Conservation (phyloP, 202 grass and related monocot species). For the Cymbopogon flexuosus region DNA sequence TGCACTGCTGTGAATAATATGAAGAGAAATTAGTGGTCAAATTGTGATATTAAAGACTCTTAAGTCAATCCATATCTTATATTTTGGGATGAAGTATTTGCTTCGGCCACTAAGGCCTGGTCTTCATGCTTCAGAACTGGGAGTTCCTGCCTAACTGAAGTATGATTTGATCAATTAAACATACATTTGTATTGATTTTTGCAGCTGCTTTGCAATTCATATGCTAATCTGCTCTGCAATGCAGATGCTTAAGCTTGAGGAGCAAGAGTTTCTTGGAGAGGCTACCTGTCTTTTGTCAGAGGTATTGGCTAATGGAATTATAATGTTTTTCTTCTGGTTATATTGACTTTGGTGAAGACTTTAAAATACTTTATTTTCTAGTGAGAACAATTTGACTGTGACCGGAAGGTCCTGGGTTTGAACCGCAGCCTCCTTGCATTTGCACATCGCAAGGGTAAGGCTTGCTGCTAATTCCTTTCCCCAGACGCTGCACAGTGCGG, state of each 20-base stretch:
- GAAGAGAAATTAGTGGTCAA: too few species aligned
- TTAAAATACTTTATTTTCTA: background rate
- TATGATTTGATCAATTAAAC: slow-evolving; percentile 31
- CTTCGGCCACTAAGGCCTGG: background rate
- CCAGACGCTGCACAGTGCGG: too few species aligned
- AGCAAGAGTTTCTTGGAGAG: slow-evolving; percentile 93
- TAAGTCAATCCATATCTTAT: too few species aligned
- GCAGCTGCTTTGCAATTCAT: slow-evolving; percentile 29
- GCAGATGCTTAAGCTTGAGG: slow-evolving; percentile 93
- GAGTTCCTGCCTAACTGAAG: slow-evolving; percentile 7
- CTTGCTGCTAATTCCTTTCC: too few species aligned
- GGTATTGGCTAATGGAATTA: slow-evolving; percentile 39
- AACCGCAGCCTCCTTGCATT: too few species aligned
- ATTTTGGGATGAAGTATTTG: too few species aligned
- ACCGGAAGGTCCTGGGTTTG: too few species aligned
- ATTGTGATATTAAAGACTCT: too few species aligned
- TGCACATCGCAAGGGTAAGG: too few species aligned
- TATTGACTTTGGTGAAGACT: background rate
- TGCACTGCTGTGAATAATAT: background rate
- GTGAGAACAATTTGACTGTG: background rate
- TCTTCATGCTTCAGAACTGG: background rate
- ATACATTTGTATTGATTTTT: background rate
- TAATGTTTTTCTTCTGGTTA: background rate
- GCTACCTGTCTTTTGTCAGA: slow-evolving; percentile 74
- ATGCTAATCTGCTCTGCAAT: slow-evolving; percentile 35